Percentiles rank a stretch among this genome's conserved stretches.
phyloP scores from a whole-genome alignment of 441 rosid species.

The Gossypium trilobum region DNA sequence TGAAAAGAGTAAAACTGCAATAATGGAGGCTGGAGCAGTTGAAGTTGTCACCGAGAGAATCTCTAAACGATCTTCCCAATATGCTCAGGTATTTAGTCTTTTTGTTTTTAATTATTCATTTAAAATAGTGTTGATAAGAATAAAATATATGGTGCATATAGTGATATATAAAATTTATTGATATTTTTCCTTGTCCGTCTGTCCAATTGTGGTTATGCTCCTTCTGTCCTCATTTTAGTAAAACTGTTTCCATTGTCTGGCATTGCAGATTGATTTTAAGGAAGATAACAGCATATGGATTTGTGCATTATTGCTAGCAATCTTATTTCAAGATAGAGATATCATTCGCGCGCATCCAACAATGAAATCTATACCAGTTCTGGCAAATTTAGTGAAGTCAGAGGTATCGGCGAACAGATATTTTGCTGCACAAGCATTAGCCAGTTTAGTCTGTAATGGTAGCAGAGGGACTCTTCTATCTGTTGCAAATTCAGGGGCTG shows the following conservation, averaged over 20 bases:
- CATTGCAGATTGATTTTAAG: conserved; percentile 63
- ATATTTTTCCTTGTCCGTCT: conserved; percentile 8
- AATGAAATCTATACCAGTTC: conserved; percentile 80
- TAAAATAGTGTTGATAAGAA: background rate
- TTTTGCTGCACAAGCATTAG: conserved; percentile 92
- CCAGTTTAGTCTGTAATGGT: conserved; percentile 94
- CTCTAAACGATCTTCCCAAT: conserved; percentile 46
- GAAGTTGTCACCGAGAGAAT: conserved; percentile 82
- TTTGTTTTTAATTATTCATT: conserved; percentile 1
- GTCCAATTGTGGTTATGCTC: background rate
- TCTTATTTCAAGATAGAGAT: conserved; percentile 94
- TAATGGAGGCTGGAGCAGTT: conserved; percentile 90
- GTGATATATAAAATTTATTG: conserved; percentile 8
- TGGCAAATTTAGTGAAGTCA: conserved; percentile 84
- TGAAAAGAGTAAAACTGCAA: conserved; percentile 62
- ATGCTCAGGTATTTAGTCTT: conserved; percentile 58
- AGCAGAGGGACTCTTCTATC: conserved; percentile 95
- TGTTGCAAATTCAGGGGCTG: conserved; percentile 96
- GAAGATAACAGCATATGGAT: conserved; percentile 94
- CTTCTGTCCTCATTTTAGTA: conserved; percentile 12
- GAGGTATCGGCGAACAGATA: conserved; percentile 82
- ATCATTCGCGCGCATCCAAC: conserved; percentile 80
- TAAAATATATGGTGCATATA: background rate
- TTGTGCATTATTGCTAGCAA: conserved; percentile 82
- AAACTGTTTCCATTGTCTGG: conserved; percentile 17